Percentiles rank a stretch among this genome's conserved stretches.
Conservation (phyloP, 306 rosid species). For the Pueraria montana region DNA sequence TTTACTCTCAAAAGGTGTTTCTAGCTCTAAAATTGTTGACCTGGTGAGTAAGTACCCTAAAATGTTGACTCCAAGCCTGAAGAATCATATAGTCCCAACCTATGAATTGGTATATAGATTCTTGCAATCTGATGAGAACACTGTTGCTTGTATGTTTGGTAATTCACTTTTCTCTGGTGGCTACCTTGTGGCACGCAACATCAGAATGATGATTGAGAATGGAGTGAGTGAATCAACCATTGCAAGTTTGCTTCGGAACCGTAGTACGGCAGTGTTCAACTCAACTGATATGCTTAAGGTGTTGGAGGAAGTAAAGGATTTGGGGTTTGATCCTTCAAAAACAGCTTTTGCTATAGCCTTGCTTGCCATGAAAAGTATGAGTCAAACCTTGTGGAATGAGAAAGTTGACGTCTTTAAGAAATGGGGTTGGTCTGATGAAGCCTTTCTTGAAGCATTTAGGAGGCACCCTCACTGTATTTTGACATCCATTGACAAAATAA, state of each 20-base stretch:
- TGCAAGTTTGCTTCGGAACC: not conserved
- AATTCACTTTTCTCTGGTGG: not conserved
- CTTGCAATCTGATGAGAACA: not conserved
- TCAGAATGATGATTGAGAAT: not conserved
- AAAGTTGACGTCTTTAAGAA: conserved; percentile 57
- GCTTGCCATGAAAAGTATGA: not conserved
- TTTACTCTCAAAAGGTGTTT: conserved; percentile 44
- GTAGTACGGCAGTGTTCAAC: not conserved
- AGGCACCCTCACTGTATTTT: conserved; percentile 53
- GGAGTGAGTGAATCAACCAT: not conserved
- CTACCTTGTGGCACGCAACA: not conserved
- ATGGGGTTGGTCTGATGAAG: conserved; percentile 71
- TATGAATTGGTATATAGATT: not conserved
- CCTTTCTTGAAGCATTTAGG: conserved; percentile 27
- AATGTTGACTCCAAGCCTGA: not conserved
- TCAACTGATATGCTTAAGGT: not conserved
- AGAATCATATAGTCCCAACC: not conserved
- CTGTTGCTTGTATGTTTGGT: not conserved
- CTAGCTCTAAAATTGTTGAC: not conserved
- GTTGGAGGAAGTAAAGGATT: not conserved
- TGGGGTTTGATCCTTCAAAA: conserved; percentile 20
- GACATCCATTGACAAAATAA: conserved; percentile 56
- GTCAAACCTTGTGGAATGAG: conserved; percentile 51
- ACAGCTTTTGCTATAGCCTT: conserved; percentile 42
- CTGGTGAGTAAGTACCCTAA: not conserved